Evolutionary conservation across 2,329 filamentous ascomycete genomes (phyloP).

Genomic region (Chrysoporthe puriensis): DNA sequence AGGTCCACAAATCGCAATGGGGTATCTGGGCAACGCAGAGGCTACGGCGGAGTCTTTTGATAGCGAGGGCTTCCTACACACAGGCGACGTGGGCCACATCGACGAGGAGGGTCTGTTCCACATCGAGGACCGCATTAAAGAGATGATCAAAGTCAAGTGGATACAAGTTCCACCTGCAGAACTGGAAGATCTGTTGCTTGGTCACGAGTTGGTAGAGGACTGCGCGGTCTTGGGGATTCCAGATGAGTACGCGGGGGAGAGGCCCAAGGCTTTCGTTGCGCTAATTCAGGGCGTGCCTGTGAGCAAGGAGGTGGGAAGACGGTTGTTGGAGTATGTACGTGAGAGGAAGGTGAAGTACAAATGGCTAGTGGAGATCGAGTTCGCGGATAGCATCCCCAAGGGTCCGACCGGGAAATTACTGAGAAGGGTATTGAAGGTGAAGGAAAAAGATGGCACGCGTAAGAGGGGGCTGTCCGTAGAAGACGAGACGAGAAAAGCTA

Average conservation of each 20-base stretch:
- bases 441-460: conserved; percentile 8
- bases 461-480: conserved; percentile 7
- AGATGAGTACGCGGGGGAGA: conserved; percentile 55
- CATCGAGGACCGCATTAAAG: conserved; percentile 66
- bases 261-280: conserved; percentile 64
- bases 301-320: conserved; percentile 39
- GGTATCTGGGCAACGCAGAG: conserved; percentile 48
- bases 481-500: conserved; percentile 8
- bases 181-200: conserved; percentile 36
- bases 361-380: conserved; percentile 50
- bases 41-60: conserved; percentile 55
- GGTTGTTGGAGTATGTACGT: conserved; percentile 51
- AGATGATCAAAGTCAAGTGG: conserved; percentile 47
- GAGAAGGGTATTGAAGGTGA: conserved; percentile 47
- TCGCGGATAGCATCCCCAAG: conserved; percentile 57
- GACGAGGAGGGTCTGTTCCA: conserved; percentile 59
- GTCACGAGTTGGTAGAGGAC: conserved; percentile 51
- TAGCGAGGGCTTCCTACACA: conserved; percentile 59
- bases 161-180: conserved; percentile 39
- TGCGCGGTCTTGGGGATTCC: conserved; percentile 62
- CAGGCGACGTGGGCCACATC: conserved; percentile 60
- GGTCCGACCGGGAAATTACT: conserved; percentile 62
- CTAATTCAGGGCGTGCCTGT: conserved; percentile 37
- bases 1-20: conserved; percentile 54
- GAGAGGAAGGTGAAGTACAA: conserved; percentile 57